Evolutionary conservation across 1,284 basidiomycete species (phyloP).

Genomic region (Rhizoctonia solani): DNA sequence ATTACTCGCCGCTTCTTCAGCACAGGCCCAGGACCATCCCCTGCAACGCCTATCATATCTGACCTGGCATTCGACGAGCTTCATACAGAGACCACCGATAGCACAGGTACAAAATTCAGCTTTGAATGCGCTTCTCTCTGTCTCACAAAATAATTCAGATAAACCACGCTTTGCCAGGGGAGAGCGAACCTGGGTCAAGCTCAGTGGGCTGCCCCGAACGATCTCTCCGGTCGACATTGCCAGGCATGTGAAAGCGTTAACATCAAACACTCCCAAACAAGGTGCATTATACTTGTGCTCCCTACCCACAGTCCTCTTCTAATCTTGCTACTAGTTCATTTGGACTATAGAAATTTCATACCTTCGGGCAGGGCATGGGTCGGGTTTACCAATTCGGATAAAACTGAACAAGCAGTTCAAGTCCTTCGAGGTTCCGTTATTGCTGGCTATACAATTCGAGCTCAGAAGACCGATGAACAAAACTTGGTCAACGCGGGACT

Average conservation of each 20-base stretch:
- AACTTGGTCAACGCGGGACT: conserved; percentile 44
- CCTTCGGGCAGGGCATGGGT: conserved; percentile 62
- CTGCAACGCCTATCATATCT: no score
- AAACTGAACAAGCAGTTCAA: conserved; percentile 50
- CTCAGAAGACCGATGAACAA: conserved; percentile 41
- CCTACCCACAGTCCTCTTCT: conserved; percentile 7
- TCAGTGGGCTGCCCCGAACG: conserved; percentile 27
- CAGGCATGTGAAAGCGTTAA: conserved; percentile 17
- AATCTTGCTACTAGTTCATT: conserved; percentile 51
- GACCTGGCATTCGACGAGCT: neutral
- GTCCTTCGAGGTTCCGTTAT: conserved; percentile 52
- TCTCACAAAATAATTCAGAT: neutral
- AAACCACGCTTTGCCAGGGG: neutral
- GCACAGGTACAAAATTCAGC: neutral
- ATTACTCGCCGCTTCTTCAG: conserved; percentile 3
- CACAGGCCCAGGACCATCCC: neutral
- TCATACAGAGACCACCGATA: neutral
- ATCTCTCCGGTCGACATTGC: conserved; percentile 54
- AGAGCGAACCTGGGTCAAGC: conserved; percentile 12
- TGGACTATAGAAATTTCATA: conserved; percentile 62
- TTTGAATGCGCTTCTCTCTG: neutral
- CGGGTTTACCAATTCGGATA: conserved; percentile 54
- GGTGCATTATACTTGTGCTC: conserved; percentile 27
- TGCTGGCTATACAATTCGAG: conserved; percentile 41
- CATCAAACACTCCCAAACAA: neutral